Percentiles rank a stretch among this genome's conserved stretches.
These are phyloP conservation scores for Cadophora sp. DNA, from an alignment of 2,329 filamentous ascomycete species.

Conservation along the genomic window DNA sequence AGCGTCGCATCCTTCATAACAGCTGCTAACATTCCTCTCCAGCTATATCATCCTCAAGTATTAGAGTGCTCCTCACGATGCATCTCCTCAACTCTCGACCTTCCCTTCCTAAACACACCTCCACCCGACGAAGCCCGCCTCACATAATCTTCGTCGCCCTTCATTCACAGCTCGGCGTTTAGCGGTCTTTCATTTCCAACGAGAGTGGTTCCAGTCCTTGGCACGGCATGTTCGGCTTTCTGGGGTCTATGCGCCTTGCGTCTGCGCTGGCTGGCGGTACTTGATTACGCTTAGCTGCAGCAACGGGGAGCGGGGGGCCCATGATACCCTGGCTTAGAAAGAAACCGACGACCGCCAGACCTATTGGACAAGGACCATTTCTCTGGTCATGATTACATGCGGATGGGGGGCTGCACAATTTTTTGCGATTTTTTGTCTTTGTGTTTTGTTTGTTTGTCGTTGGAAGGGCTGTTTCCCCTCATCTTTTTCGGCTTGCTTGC, in stretches of 20 bases:
- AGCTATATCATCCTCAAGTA: constrained; percentile 91
- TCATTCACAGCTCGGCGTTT: constrained; percentile 31
- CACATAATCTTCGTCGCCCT: constrained; percentile 27
- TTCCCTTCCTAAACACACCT: not conserved
- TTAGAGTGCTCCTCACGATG: constrained; percentile 53
- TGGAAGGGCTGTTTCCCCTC: constrained; percentile 11
- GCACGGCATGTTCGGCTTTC: constrained; percentile 33
- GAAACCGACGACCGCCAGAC: not conserved
- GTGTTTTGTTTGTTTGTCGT: not conserved
- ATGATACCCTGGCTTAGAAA: no score
- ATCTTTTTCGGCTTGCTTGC: not conserved
- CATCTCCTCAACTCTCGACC: not conserved
- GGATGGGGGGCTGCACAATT: constrained; percentile 4
- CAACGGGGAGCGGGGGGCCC: not conserved
- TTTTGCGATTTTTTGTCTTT: not conserved
- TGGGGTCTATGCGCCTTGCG: not conserved
- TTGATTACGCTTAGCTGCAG: constrained; percentile 22
- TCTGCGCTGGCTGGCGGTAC: constrained; percentile 7
- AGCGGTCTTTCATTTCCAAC: constrained; percentile 22
- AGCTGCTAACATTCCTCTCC: constrained; percentile 31
- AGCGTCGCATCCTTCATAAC: constrained; percentile 7
- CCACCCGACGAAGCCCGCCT: constrained; percentile 30
- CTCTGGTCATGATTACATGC: constrained; percentile 18
- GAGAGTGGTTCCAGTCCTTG: constrained; percentile 20
- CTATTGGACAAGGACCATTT: constrained; percentile 18